phyloP scores from a whole-genome alignment of 1,139 yeast genomes.

The Saccharomyces hybrid region DNA sequence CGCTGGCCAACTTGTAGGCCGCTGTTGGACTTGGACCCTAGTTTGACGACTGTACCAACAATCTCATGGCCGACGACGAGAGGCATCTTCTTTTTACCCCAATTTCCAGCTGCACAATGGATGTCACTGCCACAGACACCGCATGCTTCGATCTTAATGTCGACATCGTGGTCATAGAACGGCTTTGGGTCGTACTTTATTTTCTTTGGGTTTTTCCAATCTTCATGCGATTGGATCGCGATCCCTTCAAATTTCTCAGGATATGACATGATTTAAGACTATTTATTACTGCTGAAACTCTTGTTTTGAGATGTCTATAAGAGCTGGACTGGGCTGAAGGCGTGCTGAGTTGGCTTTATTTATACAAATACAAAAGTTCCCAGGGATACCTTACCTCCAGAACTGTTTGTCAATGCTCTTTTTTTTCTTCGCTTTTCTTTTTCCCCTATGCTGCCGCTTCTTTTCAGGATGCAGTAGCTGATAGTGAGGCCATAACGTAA shows the following conservation, averaged over 20 bases:
- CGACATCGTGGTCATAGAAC: conserved; percentile 31
- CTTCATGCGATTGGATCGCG: conserved; percentile 36
- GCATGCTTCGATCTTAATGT: conserved; percentile 38
- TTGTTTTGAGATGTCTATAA: too few species aligned
- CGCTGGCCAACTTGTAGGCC: conserved; percentile 40
- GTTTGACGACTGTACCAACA: conserved; percentile 40
- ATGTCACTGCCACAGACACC: conserved; percentile 54
- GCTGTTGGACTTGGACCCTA: conserved; percentile 34
- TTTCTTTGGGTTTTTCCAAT: conserved; percentile 39
- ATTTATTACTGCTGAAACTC: too few species aligned
- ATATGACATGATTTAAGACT: conserved; percentile 20
- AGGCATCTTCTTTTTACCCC: conserved; percentile 3
- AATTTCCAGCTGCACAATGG: conserved; percentile 31
- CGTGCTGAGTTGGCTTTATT: too few species aligned
- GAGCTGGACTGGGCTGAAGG: too few species aligned
- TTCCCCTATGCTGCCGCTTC: too few species aligned
- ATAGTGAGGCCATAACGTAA: too few species aligned
- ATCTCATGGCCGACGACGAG: conserved; percentile 33
- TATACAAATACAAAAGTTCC: too few species aligned
- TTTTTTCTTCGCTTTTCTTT: too few species aligned
- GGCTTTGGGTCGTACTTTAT: conserved; percentile 31
- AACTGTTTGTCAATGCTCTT: too few species aligned
- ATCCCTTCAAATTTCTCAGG: conserved; percentile 42
- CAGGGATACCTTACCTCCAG: too few species aligned
- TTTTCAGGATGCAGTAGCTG: too few species aligned